Percentiles rank a stretch among this genome's conserved stretches.
Conservation (phyloP, 2,329 filamentous ascomycete genomes). For the Diplodia seriata region DNA sequence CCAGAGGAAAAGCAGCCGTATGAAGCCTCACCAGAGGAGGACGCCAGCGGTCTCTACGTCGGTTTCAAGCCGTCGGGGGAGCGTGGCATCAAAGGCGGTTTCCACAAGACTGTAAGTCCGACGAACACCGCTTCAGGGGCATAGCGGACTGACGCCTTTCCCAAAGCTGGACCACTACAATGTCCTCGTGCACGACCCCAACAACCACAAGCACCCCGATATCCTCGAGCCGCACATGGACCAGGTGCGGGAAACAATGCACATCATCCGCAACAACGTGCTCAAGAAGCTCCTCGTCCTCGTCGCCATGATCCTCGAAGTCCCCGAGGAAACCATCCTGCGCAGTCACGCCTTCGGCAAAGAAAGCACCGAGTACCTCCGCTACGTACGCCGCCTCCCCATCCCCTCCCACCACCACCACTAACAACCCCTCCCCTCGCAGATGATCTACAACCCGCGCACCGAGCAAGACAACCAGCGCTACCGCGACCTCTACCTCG, state of each 20-base stretch:
- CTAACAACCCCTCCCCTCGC: too few species aligned
- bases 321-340: not conserved
- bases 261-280: slow-evolving; percentile 7
- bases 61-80: slow-evolving; percentile 13
- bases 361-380: slow-evolving; percentile 13
- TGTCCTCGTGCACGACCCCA: slow-evolving; percentile 8
- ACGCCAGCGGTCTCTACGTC: slow-evolving; percentile 15
- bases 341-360: slow-evolving; percentile 9
- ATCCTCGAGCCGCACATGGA: slow-evolving; percentile 14
- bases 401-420: too few species aligned
- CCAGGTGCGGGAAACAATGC: slow-evolving; percentile 5
- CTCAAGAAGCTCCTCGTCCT: slow-evolving; percentile 18
- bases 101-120: slow-evolving; percentile 10
- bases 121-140: too few species aligned
- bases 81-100: slow-evolving; percentile 9
- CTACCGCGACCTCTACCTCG: slow-evolving; percentile 42
- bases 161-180: slow-evolving; percentile 24
- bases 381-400: not conserved
- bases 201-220: slow-evolving; percentile 7
- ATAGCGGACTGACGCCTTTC: not conserved
- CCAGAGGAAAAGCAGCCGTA: slow-evolving; percentile 2
- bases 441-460: slow-evolving; percentile 18
- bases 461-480: slow-evolving; percentile 13
- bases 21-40: slow-evolving; percentile 7
- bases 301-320: slow-evolving; percentile 12